A percentile compares a stretch with the other conserved stretches of the same genome.
These are phyloP conservation scores for Apiospora aurea DNA, from an alignment of 2,329 filamentous ascomycete genomes.

Conservation along the genomic window DNA sequence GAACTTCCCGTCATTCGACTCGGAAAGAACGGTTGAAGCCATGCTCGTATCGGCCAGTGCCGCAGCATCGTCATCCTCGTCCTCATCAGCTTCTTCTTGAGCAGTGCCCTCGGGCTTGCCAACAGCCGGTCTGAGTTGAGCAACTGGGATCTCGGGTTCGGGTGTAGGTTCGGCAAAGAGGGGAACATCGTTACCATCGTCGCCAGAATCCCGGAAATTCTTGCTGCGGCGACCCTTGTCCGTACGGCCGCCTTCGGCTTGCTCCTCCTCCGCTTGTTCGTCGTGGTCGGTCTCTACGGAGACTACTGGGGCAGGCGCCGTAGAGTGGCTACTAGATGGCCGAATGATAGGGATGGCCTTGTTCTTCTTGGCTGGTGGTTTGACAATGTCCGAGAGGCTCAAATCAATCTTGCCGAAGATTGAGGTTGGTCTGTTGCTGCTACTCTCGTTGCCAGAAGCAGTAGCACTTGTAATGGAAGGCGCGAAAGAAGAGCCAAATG, in stretches of 20 bases:
- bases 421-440: conserved; percentile 51
- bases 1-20: conserved; percentile 57
- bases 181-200: conserved; percentile 76
- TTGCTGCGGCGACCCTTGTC: conserved; percentile 77
- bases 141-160: conserved; percentile 32
- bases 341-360: conserved; percentile 85
- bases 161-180: conserved; percentile 70
- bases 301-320: conserved; percentile 27
- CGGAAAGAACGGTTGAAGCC: conserved; percentile 60
- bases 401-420: conserved; percentile 77
- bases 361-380: conserved; percentile 72
- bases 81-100: conserved; percentile 42
- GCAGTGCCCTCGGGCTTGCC: neutral
- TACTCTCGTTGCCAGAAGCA: conserved; percentile 53
- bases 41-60: conserved; percentile 57
- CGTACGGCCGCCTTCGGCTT: conserved; percentile 66
- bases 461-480: conserved; percentile 55
- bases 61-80: conserved; percentile 53
- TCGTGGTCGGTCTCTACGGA: conserved; percentile 35
- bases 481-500: conserved; percentile 54
- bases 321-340: conserved; percentile 60
- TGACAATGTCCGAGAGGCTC: conserved; percentile 66
- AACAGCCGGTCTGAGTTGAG: conserved; percentile 28
- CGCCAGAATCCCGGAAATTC: conserved; percentile 68
- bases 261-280: conserved; percentile 53